Evolutionary conservation across 139 green algal species (phyloP), one percentile per base, ranked within the genome.

Genomic region (Limnomonas spitsbergensis): DNA sequence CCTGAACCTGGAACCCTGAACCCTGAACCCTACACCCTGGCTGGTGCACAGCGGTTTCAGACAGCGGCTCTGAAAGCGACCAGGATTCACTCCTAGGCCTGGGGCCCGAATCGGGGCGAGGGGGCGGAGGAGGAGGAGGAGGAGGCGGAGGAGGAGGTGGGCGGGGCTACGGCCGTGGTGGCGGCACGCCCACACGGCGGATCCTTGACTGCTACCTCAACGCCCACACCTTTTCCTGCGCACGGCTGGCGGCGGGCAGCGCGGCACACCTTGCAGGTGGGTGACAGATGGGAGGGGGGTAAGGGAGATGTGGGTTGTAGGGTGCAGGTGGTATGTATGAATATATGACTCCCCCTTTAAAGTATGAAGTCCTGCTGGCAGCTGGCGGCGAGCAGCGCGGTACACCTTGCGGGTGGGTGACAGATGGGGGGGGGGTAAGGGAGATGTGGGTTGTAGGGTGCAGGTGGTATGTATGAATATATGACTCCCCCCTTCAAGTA

Each of bases 131-230:
- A n/a, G n/a, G n/a, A n/a, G n/a, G n/a, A n/a, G n/a, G n/a, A n/a
- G n/a, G n/a, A n/a, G n/a, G n/a, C n/a, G n/a, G n/a, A n/a, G n/a
- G n/a, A n/a, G n/a, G n/a, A n/a, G n/a, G n/a, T n/a, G n/a, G n/a
- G n/a, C n/a, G n/a, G n/a, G n/a, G n/a, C n/a, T n/a, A n/a, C n/a
- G n/a, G n/a, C n/a, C n/a, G n/a, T n/a, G n/a, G n/a, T n/a, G n/a
- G n/a, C n/a, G 47, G 61, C 27, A 71, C 24, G 61, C n/a, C 26
- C 53, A n/a, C 34, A 26, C 32, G 47, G 0, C 66, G 77, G 29
- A 82, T 81, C 34, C 73, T 56, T 1, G 91, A 94, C 83, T 91
- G 85, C 26, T 95, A 95, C 78, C 78, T 92, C 66, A 93, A 92
- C 79, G 66, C 82, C 14, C 74, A 89, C 81, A 93, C 89, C 4